Evolutionary conservation across 441 rosid species (phyloP).

Genomic region (Adansonia rubrostipa): DNA sequence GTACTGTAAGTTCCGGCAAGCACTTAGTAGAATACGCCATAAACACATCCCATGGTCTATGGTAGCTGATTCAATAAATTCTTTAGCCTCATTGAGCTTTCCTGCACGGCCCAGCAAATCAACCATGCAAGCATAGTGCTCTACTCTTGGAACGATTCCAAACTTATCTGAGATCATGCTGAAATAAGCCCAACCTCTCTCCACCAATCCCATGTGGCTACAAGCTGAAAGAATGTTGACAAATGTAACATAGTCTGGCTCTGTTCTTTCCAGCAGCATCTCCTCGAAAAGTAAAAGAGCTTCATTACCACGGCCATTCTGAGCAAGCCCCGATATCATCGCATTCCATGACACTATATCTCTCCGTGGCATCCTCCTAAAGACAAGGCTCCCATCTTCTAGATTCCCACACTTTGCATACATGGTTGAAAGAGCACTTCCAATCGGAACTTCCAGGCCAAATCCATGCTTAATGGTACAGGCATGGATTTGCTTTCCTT

Average conservation of each 20-base stretch:
- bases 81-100: conserved; percentile 71
- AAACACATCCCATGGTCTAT: conserved; percentile 70
- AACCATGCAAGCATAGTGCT: conserved; percentile 89
- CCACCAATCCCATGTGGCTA: conserved; percentile 85
- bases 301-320: conserved; percentile 70
- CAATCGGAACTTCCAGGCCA: conserved; percentile 56
- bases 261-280: conserved; percentile 59
- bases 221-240: conserved; percentile 86
- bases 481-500: conserved; percentile 82
- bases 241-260: conserved; percentile 74
- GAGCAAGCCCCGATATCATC: conserved; percentile 85
- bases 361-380: conserved; percentile 64
- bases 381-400: conserved; percentile 65
- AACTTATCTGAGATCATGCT: conserved; percentile 62
- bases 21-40: conserved; percentile 78
- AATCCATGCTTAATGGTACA: conserved; percentile 66
- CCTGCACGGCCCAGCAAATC: conserved; percentile 86
- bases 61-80: conserved; percentile 69
- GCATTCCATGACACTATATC: conserved; percentile 85
- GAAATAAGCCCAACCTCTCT: conserved; percentile 65
- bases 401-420: conserved; percentile 83
- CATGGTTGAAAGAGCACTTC: conserved; percentile 83
- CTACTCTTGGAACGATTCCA: conserved; percentile 61
- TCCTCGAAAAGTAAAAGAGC: conserved; percentile 77
- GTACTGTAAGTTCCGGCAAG: conserved; percentile 69